A percentile compares a stretch with the other conserved stretches of the same genome.
Conservation (phyloP, 257 asterid species). For the Solanum peruvianum region DNA sequence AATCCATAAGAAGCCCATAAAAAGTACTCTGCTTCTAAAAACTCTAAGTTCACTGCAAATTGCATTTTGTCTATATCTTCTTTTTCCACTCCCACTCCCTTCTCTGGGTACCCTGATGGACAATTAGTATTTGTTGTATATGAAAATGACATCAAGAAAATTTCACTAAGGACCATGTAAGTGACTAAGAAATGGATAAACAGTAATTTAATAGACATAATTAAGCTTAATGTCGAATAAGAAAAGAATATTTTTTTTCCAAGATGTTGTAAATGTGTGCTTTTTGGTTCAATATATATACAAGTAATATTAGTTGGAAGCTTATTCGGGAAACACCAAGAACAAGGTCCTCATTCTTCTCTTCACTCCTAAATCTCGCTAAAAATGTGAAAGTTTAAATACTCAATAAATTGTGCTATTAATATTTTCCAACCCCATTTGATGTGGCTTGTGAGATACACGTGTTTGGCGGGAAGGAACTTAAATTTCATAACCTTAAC, state of each 20-base stretch:
- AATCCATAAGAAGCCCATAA: slow-evolving; percentile 21
- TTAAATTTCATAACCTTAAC: too few species aligned
- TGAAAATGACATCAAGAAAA: not conserved
- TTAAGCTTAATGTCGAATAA: not conserved
- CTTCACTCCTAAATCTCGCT: not conserved
- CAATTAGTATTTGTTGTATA: not conserved
- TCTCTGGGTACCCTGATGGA: not conserved
- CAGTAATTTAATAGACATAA: not conserved
- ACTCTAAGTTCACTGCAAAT: slow-evolving; percentile 34
- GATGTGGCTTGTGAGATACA: not conserved
- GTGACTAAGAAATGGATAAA: not conserved
- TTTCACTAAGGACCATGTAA: not conserved
- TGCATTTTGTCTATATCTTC: slow-evolving; percentile 23
- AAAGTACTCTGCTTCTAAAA: slow-evolving; percentile 37
- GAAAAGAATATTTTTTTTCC: not conserved
- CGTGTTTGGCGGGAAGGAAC: not conserved
- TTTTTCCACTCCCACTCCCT: not conserved
- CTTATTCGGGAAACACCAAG: not conserved
- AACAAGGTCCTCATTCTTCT: not conserved
- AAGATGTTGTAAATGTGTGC: not conserved
- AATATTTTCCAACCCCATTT: not conserved
- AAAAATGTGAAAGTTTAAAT: not conserved
- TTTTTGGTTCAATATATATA: not conserved
- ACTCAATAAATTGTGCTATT: too few species aligned
- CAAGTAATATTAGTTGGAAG: not conserved